Evolutionary conservation across 371 early-diverging fungal species (phyloP), one percentile per base, ranked within the genome.

Genomic region (Syncephalastrum racemosum): DNA sequence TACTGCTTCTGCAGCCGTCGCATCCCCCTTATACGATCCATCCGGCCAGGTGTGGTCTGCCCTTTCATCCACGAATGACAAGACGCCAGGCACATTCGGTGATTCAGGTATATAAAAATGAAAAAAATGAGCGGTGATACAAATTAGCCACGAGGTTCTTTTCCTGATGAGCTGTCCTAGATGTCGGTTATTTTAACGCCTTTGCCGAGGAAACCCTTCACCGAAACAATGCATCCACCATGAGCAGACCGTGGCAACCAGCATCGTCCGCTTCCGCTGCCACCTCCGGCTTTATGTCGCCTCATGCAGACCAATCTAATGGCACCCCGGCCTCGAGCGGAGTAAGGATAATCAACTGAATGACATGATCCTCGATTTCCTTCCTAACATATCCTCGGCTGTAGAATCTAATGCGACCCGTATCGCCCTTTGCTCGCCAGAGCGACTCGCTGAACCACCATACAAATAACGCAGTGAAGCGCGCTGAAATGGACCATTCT

Each of bases 11-110:
- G 36, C 24, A 4, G 3, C 46, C 40, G 36, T 50, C n/a, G 44
- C 51, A 31, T 44, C 60, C 41, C 43, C 50, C 41, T 23, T 57
- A 48, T 51, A 51, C 18, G 52, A 51, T 39, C 52, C 52, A 19
- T 51, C 52, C 36, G 41, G 52, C 15, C 52, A 51, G 42, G 16
- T 51, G 16, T 51, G 52, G 52, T 31, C 36, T 31, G 36, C 36
- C 8, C 36, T 31, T 5, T 31, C 36, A 31, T 31, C 36, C 36
- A 27, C n/a, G n/a, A 51, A 39, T 40, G 52, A 51, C 52, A 51
- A 40, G 19, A 40, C 52, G 14, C 52, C 52, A 27, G 36, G 36
- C 31, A 14, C 39, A 18, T 27, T 36, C 25, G 36, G 36, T 36
- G 14, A 36, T 19, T 24, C 23, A 23, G 19, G 24, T 24, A 49